Percentiles rank a stretch among this genome's conserved stretches.
Evolutionary conservation across 2,329 filamentous ascomycete genomes (phyloP).

Genomic region (Paecilomyces variotii): DNA sequence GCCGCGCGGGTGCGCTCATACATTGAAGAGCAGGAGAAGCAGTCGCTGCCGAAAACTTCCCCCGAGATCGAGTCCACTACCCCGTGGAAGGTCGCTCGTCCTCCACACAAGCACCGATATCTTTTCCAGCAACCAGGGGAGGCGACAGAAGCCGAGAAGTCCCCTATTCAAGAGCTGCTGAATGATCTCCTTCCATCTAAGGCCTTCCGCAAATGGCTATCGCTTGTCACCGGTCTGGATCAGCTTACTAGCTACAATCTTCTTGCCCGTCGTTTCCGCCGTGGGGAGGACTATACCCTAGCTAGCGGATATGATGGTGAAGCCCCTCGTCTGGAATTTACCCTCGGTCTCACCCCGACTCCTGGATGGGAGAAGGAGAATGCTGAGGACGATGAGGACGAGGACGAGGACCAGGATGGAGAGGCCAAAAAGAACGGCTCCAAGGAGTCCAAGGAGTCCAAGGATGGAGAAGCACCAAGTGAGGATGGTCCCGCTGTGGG

Average conservation of each 20-base stretch:
- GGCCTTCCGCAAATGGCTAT: conserved; percentile 84
- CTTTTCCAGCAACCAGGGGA: conserved; percentile 60
- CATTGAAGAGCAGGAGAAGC: conserved; percentile 57
- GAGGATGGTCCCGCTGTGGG: conserved; percentile 36
- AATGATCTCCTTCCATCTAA: conserved; percentile 75
- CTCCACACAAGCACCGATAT: conserved; percentile 92
- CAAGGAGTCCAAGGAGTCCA: conserved; percentile 17
- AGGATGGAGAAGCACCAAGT: conserved; percentile 26
- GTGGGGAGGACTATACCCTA: conserved; percentile 83
- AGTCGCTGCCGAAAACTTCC: conserved; percentile 36
- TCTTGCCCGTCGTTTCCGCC: conserved; percentile 78
- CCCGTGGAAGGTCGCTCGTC: conserved; percentile 68
- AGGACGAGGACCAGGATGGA: conserved; percentile 29
- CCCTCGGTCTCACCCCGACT: conserved; percentile 77
- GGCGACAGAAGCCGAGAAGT: conserved; percentile 23
- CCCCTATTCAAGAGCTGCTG: conserved; percentile 65
- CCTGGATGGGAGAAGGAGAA: conserved; percentile 73
- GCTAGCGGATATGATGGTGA: conserved; percentile 71
- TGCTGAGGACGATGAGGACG: conserved; percentile 44
- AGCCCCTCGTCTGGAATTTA: conserved; percentile 73
- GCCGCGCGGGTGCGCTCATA: conserved; percentile 61
- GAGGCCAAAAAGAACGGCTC: conserved; percentile 3
- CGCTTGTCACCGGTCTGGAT: conserved; percentile 66
- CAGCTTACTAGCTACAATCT: conserved; percentile 64
- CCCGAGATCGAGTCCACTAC: conserved; percentile 51